These are phyloP conservation scores for Leccinum subtestaceum DNA, from an alignment of 768 basidiomycete genomes.

Conservation along the genomic window DNA sequence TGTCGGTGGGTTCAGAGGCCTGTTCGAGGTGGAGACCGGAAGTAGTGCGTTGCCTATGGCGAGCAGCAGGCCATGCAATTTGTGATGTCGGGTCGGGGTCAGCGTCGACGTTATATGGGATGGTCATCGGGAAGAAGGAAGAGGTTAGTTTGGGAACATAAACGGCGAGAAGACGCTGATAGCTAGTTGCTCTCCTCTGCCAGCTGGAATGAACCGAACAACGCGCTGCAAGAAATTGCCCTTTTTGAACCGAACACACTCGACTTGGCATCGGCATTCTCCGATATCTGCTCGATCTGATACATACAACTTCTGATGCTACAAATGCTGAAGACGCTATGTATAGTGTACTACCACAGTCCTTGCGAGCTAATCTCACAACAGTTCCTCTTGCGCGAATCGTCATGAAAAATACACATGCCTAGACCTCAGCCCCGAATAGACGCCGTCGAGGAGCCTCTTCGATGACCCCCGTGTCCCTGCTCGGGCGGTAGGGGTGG, in stretches of 20 bases:
- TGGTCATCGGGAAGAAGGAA: constrained; percentile 46
- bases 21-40: constrained; percentile 24
- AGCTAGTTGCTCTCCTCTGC: background rate
- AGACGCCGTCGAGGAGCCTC: constrained; percentile 42
- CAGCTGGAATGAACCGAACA: background rate
- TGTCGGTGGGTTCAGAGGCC: constrained; percentile 19
- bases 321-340: constrained; percentile 15
- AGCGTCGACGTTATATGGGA: constrained; percentile 46
- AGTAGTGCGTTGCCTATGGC: constrained; percentile 31
- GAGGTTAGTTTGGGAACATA: constrained; percentile 10
- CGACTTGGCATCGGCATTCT: constrained; percentile 23
- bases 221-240: background rate
- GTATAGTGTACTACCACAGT: constrained; percentile 9
- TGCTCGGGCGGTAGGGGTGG: constrained; percentile 33
- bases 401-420: constrained; percentile 7
- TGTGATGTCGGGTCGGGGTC: constrained; percentile 81
- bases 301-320: constrained; percentile 10
- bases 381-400: constrained; percentile 12
- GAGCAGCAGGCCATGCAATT: constrained; percentile 67
- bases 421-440: constrained; percentile 29
- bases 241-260: constrained; percentile 17
- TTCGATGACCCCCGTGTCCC: constrained; percentile 35
- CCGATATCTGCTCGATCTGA: constrained; percentile 15
- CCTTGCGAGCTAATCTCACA: constrained; percentile 28
- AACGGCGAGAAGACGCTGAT: background rate